Evolutionary conservation across 2,329 filamentous ascomycete genomes (phyloP), one percentile per base, ranked within the genome.

Genomic region (Pseudocercospora crystallina): DNA sequence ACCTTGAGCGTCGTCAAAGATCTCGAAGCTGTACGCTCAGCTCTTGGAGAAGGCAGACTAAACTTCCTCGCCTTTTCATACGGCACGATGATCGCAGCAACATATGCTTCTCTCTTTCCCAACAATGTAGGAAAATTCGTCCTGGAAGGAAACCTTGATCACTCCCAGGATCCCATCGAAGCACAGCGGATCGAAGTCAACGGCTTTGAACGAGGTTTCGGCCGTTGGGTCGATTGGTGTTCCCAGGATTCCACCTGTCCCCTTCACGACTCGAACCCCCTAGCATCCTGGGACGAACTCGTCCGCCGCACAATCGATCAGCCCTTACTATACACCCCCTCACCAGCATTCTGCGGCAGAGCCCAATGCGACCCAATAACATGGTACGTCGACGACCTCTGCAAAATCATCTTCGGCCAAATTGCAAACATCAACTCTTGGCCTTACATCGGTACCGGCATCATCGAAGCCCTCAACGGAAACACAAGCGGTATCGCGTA

Each of bases 101-200:
- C 69, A 35, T 78, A 77, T 54, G 74, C 74, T 1, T 63, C 71
- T 50, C 64, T 76, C 1, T 78, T 69, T 58, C 75, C 75, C 3
- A 56, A 73, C 9, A 71, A 70, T 65, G 29, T 49, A n/a, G 29
- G 47, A 2, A 13, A 11, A 3, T 30, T 49, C 10, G 39, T 43
- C 7, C 20, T 78, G 12, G 75, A 78, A 61, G 75, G 73, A 14
- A 69, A 71, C 29, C 49, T 75, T 29, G 73, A 76, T 57, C 74
- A 74, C 56, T 68, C 68, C 2, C 67, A 69, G 41, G 53, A 62
- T 26, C 68, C 71, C 67, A 2, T 59, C 65, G 5, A 69, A 70
- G 32, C 43, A 73, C 1, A 58, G 69, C 2, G 67, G 65, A 29
- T 71, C 74, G 59, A 50, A 65, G 5, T 60, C 64, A 1, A n/a